Evolutionary conservation across 2,329 filamentous ascomycete species (phyloP).

Genomic region (Myotisia sp.): DNA sequence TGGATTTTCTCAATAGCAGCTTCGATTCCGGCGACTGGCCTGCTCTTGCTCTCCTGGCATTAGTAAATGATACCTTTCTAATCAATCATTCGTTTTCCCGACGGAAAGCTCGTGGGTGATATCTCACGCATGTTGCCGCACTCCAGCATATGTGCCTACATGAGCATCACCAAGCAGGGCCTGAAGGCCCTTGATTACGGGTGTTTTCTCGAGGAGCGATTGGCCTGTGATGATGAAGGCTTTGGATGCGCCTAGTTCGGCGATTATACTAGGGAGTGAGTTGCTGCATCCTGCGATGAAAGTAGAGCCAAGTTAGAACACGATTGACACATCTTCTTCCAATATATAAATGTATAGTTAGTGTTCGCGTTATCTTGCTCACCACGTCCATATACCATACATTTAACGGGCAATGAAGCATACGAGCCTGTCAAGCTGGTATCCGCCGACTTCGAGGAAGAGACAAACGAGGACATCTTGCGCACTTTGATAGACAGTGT

Average conservation of each 20-base stretch:
- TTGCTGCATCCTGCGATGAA: constrained; percentile 10
- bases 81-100: constrained; percentile 1
- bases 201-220: constrained; percentile 11
- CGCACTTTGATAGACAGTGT: too few relatives aligned
- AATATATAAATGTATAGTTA: neutral
- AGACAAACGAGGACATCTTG: too few relatives aligned
- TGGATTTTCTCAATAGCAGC: constrained; percentile 3
- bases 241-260: constrained; percentile 9
- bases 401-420: constrained; percentile 8
- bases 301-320: too few relatives aligned
- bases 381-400: constrained; percentile 12
- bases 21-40: constrained; percentile 10
- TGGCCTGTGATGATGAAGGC: constrained; percentile 11
- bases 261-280: constrained; percentile 7
- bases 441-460: too few relatives aligned
- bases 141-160: constrained; percentile 9
- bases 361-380: neutral
- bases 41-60: neutral
- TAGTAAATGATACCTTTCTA: neutral
- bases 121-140: constrained; percentile 9
- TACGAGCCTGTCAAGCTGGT: constrained; percentile 8
- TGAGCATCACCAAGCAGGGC: constrained; percentile 5
- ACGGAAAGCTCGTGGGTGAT: neutral
- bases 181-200: constrained; percentile 10
- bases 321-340: too few relatives aligned